These are phyloP conservation scores for Paramecium tetraurelia DNA, from an alignment of 73 alveolate species.

Conservation along the genomic window DNA sequence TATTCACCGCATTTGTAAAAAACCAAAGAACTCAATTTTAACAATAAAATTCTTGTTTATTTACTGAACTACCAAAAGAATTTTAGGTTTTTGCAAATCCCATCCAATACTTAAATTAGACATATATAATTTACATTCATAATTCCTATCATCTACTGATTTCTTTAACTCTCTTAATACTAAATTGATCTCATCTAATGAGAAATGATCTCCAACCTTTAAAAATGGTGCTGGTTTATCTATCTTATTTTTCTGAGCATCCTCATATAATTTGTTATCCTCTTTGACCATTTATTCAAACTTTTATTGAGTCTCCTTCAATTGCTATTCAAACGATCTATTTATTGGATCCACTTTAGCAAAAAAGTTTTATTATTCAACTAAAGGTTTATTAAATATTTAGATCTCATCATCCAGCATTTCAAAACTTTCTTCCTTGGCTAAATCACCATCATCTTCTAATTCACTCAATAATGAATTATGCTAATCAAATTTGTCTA, in stretches of 20 bases:
- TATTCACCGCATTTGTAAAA: not conserved
- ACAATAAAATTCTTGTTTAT: not conserved
- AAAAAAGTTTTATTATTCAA: not conserved
- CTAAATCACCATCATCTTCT: conserved; percentile 42
- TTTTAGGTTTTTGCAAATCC: not conserved
- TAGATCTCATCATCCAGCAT: conserved; percentile 23
- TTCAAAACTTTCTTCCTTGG: conserved; percentile 30
- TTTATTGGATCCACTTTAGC: conserved; percentile 20
- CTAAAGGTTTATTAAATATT: not conserved
- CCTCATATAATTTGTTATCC: not conserved
- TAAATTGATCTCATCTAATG: conserved; percentile 16
- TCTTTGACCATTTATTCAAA: conserved; percentile 22
- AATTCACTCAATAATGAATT: conserved; percentile 37
- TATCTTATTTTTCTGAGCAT: not conserved
- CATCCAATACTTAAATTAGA: conserved; percentile 7
- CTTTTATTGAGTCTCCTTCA: not conserved
- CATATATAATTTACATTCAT: not conserved
- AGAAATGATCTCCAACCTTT: conserved; percentile 20
- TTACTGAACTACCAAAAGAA: conserved; percentile 7
- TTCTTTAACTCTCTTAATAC: not conserved
- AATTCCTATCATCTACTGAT: conserved; percentile 3
- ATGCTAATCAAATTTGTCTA: conserved; percentile 39
- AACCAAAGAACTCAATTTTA: not conserved
- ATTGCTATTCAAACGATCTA: not conserved
- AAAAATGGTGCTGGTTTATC: conserved; percentile 31